Evolutionary conservation across 495 filamentous ascomycete species (phyloP).

Genomic region (Copromyces sp.): DNA sequence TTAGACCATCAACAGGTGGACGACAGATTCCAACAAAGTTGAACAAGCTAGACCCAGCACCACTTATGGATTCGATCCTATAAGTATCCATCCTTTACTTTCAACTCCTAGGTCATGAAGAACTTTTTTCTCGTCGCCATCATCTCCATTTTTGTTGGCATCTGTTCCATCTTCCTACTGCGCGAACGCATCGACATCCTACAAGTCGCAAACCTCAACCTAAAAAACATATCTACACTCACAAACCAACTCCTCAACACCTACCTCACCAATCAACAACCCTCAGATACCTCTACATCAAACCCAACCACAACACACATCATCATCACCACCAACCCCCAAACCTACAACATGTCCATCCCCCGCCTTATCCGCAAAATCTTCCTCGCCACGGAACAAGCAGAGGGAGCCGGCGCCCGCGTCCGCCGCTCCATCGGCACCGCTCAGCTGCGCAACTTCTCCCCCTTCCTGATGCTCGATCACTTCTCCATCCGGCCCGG

Average conservation of each 20-base stretch:
- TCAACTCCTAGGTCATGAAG: slow-evolving; percentile 12
- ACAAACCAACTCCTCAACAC: slow-evolving; percentile 3
- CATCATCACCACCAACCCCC: slow-evolving; percentile 10
- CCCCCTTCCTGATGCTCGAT: slow-evolving; percentile 95
- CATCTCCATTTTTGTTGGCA: slow-evolving; percentile 28
- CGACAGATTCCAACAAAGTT: neutral
- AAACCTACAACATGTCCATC: slow-evolving; percentile 47
- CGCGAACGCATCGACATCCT: slow-evolving; percentile 13
- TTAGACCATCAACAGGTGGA: neutral
- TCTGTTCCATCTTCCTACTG: slow-evolving; percentile 27
- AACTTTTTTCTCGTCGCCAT: slow-evolving; percentile 21
- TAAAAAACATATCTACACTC: neutral
- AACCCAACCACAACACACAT: slow-evolving; percentile 3
- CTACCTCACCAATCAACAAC: neutral
- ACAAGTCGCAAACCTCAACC: slow-evolving; percentile 15
- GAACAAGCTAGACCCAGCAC: neutral
- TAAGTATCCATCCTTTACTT: slow-evolving; percentile 1
- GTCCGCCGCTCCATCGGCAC: slow-evolving; percentile 87
- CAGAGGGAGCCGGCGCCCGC: slow-evolving; percentile 81
- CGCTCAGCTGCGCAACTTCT: slow-evolving; percentile 72
- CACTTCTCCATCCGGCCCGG: slow-evolving; percentile 75
- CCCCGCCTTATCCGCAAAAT: slow-evolving; percentile 68
- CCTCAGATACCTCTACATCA: neutral
- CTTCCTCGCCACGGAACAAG: slow-evolving; percentile 76
- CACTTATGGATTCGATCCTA: slow-evolving; percentile 4